Base-by-base conservation (phyloP, 371 early-diverging fungal genomes). In the Rhizomucor pusillus region DNA sequence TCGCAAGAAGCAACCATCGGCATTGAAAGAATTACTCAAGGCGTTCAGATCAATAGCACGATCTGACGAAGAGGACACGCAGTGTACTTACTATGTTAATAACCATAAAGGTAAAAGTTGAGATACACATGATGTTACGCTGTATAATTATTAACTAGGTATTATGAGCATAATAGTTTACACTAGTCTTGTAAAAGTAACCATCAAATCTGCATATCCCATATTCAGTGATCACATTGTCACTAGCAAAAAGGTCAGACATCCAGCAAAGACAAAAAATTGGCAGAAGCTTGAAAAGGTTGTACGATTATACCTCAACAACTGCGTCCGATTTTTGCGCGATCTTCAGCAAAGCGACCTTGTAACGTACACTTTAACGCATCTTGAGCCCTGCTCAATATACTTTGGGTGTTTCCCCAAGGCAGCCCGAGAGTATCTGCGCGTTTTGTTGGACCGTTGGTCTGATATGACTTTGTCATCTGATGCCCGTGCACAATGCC, bases 361-460 rank as follows among this genome's bases (percentile, higher is more conserved):
- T 80, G 69, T 92, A 37, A 75, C 84, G 54, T 91, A 88, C 66
- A 72, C 91, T 25, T 65, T 95, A 47, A 83, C 87, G 22, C 84
- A 93, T 56, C 75, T 89, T 18, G 89, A 90, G 62, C 75, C 83
- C 29, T 72, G 80, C 50, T 73, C 88, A 34, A 67, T 80, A 6
- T 94, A 92, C 66, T 85, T 93, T 67, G 88, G 84, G 22, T 87
- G 87, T 52, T 91, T 92, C 71, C 89, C 88, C n/a, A 91, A 90
- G 66, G 62, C 83, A 19, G 79, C 86, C 3, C 86, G 87, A 60
- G 91, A 89, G 50, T 89, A 88, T 25, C 71, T 94, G 49, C 84
- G 89, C 69, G 75, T 79, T 29, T 59, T 83, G 33, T 62, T 80
- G 63, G 81, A 83, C 60, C 76, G 82, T 14, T 85, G 88, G 73